Conservation (phyloP, 345 rosid species). For the Nasturtium officinale region DNA sequence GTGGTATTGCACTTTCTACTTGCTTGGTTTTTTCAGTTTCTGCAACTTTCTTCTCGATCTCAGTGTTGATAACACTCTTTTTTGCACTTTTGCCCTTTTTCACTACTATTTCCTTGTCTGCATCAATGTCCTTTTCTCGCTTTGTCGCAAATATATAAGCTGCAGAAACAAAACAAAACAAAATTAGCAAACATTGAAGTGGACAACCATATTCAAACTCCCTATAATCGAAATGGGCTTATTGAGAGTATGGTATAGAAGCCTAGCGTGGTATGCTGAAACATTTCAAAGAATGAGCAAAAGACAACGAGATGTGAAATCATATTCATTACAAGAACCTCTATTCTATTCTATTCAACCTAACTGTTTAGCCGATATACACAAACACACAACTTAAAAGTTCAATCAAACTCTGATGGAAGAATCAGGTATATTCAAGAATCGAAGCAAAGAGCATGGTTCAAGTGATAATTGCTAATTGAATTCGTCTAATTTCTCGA, state of each 20-base stretch:
- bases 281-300: not conserved
- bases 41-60: slow-evolving; percentile 36
- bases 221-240: not conserved
- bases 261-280: not conserved
- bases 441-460: no score
- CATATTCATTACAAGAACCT: no score
- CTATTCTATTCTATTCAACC: no score
- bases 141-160: slow-evolving; percentile 68
- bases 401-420: no score
- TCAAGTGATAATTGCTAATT: no score
- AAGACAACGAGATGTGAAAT: not conserved
- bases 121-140: slow-evolving; percentile 48
- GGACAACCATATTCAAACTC: slow-evolving; percentile 1
- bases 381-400: no score
- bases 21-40: slow-evolving; percentile 32
- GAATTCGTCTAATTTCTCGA: not conserved
- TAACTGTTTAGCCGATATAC: not conserved
- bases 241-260: not conserved
- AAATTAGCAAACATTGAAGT: slow-evolving; percentile 26
- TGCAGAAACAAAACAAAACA: slow-evolving; percentile 39
- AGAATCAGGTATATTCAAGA: no score
- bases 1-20: slow-evolving; percentile 20
- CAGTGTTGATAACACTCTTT: slow-evolving; percentile 32
- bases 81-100: slow-evolving; percentile 43
- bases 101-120: slow-evolving; percentile 13